These are phyloP conservation scores for Tilletiaria anomala DNA, from an alignment of 1,284 basidiomycete species.

Conservation along the genomic window DNA sequence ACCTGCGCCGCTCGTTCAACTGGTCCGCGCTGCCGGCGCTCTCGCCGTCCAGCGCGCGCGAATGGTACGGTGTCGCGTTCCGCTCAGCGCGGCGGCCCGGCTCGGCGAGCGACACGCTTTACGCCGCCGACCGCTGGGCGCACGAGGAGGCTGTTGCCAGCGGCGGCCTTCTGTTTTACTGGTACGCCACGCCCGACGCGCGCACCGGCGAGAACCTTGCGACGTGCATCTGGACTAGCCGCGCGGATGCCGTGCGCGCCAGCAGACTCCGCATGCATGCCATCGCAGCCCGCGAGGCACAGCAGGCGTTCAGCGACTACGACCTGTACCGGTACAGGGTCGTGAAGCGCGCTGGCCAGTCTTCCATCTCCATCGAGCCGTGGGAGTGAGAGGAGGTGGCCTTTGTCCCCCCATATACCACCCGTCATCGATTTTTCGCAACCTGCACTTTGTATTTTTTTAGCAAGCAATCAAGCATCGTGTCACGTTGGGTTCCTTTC, in stretches of 20 bases:
- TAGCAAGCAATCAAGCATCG: no score
- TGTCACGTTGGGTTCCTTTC: no score
- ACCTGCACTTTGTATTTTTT: no score
- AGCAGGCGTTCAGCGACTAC: conserved; percentile 17
- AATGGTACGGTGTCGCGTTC: conserved; percentile 32
- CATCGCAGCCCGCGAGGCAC: conserved; percentile 12
- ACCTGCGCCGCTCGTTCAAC: conserved; percentile 16
- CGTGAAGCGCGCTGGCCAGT: conserved; percentile 32
- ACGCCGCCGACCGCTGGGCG: conserved; percentile 21
- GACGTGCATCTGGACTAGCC: conserved; percentile 29
- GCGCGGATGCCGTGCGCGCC: conserved; percentile 12
- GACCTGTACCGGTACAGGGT: conserved; percentile 19
- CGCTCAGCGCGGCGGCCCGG: conserved; percentile 13
- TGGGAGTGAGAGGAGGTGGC: no score
- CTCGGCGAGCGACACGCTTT: conserved; percentile 12
- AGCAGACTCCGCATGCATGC: conserved; percentile 14
- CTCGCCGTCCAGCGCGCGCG: conserved; percentile 2
- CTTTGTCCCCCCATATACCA: no score
- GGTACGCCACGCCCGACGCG: conserved; percentile 22
- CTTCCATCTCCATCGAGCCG: no score
- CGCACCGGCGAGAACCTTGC: conserved; percentile 24
- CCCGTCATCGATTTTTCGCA: no score
- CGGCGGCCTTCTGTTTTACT: conserved; percentile 30
- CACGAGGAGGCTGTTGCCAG: conserved; percentile 28
- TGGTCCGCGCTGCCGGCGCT: conserved; percentile 13